phyloP scores from a whole-genome alignment of 345 rosid species.

The Arabidopsis thaliana region TAIR10.1 NC_003070.9:12782001-12782500 shows the following conservation, averaged over 20 bases:
- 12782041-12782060: too few relatives aligned
- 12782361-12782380: slow-evolving; percentile 90
- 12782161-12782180: too few relatives aligned
- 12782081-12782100: too few relatives aligned
- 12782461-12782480: slow-evolving; percentile 5
- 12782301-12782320: slow-evolving; percentile 89
- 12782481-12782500: not conserved
- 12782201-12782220: too few relatives aligned
- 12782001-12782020: too few relatives aligned
- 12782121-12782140: too few relatives aligned
- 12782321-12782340: slow-evolving; percentile 94
- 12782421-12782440: slow-evolving; percentile 30
- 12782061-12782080: too few relatives aligned
- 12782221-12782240: too few relatives aligned
- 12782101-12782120: too few relatives aligned
- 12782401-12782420: slow-evolving; percentile 37
- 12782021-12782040: too few relatives aligned
- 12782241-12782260: slow-evolving; percentile 49
- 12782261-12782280: slow-evolving; percentile 78
- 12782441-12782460: slow-evolving; percentile 29
- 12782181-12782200: too few relatives aligned
- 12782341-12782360: slow-evolving; percentile 80
- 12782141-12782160: too few relatives aligned
- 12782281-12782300: slow-evolving; percentile 92
- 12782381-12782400: slow-evolving; percentile 68